Evolutionary conservation across 345 rosid genomes (phyloP).

Genomic region (Brassica nigra): DNA sequence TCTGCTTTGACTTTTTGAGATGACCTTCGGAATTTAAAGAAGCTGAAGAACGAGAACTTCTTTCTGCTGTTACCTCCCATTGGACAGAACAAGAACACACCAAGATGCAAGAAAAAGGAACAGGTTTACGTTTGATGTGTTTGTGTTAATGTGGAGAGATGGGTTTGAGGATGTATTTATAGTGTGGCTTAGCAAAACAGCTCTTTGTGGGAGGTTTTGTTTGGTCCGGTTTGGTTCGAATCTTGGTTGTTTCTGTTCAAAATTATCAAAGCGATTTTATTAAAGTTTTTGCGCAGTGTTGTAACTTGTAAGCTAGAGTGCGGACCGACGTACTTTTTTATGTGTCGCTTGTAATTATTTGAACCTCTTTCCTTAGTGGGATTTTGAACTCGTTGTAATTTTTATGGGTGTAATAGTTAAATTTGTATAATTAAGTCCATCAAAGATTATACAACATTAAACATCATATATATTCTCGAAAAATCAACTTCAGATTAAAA

Average conservation of each 20-base stretch:
- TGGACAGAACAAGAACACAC: conserved; percentile 8
- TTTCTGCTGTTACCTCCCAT: conserved; percentile 48
- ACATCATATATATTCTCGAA: neutral
- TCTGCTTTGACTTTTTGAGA: conserved; percentile 33
- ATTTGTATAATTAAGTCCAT: neutral
- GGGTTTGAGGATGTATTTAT: conserved; percentile 7
- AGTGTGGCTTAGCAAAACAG: neutral
- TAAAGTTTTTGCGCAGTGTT: neutral
- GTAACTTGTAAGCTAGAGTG: neutral
- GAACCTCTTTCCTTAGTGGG: neutral
- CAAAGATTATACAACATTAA: neutral
- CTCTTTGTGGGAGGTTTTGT: neutral
- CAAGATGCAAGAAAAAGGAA: neutral
- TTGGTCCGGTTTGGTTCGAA: neutral
- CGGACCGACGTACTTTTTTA: neutral
- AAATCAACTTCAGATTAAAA: neutral
- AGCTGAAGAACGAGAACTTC: conserved; percentile 43
- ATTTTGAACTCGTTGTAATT: neutral
- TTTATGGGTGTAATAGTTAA: neutral
- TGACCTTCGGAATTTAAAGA: conserved; percentile 45
- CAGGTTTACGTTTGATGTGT: neutral
- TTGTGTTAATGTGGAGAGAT: conserved; percentile 21
- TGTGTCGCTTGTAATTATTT: conserved; percentile 3
- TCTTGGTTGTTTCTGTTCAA: neutral
- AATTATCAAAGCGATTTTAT: neutral